These are phyloP conservation scores for Lasiosphaeris hirsuta DNA, from an alignment of 495 filamentous ascomycete genomes.

Conservation along the genomic window DNA sequence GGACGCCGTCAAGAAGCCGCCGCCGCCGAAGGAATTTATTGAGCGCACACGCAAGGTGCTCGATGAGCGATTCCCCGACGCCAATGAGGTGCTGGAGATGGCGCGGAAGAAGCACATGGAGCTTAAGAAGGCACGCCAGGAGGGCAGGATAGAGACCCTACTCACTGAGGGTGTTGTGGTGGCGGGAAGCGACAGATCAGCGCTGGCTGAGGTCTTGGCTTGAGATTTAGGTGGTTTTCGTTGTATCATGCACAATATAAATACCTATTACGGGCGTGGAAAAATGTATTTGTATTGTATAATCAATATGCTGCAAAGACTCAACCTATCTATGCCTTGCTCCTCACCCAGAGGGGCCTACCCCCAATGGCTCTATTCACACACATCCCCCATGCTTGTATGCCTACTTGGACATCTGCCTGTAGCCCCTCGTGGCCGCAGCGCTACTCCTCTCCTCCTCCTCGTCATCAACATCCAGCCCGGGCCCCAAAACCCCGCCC, in stretches of 20 bases:
- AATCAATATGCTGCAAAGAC: neutral
- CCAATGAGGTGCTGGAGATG: conserved; percentile 34
- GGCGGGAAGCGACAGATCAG: conserved; percentile 3
- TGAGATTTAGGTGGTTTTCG: conserved; percentile 2
- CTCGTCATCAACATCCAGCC: conserved; percentile 36
- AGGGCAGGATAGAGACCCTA: conserved; percentile 32
- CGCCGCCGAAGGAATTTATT: conserved; percentile 57
- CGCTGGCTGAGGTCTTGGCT: conserved; percentile 10
- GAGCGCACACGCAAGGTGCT: conserved; percentile 31
- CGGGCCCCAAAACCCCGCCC: conserved; percentile 27
- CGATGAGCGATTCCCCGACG: conserved; percentile 38
- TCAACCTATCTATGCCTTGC: neutral
- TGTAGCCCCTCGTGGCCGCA: conserved; percentile 37
- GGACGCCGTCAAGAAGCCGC: conserved; percentile 88
- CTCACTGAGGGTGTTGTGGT: conserved; percentile 12
- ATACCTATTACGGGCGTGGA: conserved; percentile 19
- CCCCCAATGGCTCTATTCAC: neutral
- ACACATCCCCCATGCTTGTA: neutral
- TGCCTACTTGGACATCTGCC: conserved; percentile 38
- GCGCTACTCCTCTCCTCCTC: conserved; percentile 16
- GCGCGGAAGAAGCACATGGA: conserved; percentile 38
- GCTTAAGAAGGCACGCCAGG: conserved; percentile 42
- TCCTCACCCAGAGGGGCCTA: neutral
- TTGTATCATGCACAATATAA: conserved; percentile 24
- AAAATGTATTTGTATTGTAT: conserved; percentile 22